Evolutionary conservation across 139 green algal species (phyloP), one percentile per base, ranked within the genome.

Genomic region (Pleodorina starrii): DNA sequence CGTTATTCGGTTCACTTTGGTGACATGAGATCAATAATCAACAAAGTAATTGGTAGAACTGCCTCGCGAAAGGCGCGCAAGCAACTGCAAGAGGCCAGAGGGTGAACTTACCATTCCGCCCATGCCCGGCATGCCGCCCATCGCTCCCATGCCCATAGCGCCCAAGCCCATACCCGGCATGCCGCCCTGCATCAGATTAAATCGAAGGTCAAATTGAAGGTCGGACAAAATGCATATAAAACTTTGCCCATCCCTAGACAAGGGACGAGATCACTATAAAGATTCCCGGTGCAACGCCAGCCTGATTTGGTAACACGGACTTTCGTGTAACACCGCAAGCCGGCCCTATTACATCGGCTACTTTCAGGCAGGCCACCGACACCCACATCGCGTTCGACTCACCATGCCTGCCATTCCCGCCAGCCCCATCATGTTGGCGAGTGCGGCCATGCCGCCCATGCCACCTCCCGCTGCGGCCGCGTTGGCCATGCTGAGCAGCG

Each of bases 401-500:
- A 86, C 81, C 81, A 87, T 87, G 60, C 60, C 60, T 11, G 60
- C 81, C 90, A 93, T 93, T 44, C 75, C 84, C 0, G 66, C 85
- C 78, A 94, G 90, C 59, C 82, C 91, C 84, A 90, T 90, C 68
- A 78, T 87, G 46, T 84, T 75, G 48, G 54, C 71, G 36, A 60
- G 57, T 10, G 60, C 83, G 0, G 66, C 78, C 73, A 86, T 88
- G 27, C 82, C 77, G n/a, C 60, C 60, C 81, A 87, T 87, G 43
- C 60, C 60, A 16, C 81, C 81, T 9, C 79, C 79, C 17, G 79
- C 79, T 11, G 50, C 76, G 11, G 75, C 75, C 1, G 81, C 81
- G 60, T 87, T 88, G 23, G 83, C 66, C 83, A 88, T 88, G 35
- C 68, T 81, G 0, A 87, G 83, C 35, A 88, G 35, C 38, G 32